These are phyloP conservation scores for Entomortierella lignicola DNA, from an alignment of 192 early-diverging fungal species.

Conservation along the genomic window DNA sequence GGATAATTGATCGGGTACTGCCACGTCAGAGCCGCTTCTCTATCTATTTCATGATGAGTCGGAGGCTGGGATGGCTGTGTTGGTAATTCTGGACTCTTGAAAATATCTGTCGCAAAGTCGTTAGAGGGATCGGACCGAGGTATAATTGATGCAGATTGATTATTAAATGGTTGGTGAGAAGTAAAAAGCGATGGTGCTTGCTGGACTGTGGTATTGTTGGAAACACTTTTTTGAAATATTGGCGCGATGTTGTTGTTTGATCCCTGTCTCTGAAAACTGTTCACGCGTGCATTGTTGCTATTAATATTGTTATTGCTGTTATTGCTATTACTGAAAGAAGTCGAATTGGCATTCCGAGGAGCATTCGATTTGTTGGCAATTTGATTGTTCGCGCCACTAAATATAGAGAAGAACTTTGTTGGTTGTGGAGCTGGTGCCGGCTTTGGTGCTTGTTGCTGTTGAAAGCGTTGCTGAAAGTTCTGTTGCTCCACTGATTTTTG, in stretches of 20 bases:
- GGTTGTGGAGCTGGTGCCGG: constrained; percentile 6
- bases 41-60: constrained; percentile 64
- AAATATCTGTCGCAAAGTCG: constrained; percentile 33
- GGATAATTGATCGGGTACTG: constrained; percentile 81
- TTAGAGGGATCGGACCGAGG: constrained; percentile 38
- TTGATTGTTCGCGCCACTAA: constrained; percentile 37
- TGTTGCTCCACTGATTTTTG: not conserved
- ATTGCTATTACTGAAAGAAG: not conserved
- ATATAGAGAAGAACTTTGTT: constrained; percentile 27
- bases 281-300: constrained; percentile 10
- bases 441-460: constrained; percentile 12
- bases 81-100: constrained; percentile 6
- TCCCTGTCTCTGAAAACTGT: not conserved
- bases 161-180: not conserved
- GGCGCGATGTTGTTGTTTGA: not conserved
- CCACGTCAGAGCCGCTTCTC: constrained; percentile 67
- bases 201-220: not conserved
- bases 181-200: not conserved
- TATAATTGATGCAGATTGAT: not conserved
- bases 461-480: not conserved
- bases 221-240: not conserved
- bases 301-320: constrained; percentile 3
- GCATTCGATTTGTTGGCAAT: not conserved
- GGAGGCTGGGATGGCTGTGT: constrained; percentile 22
- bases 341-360: no score